Evolutionary conservation across 169 alveolate genomes (phyloP).

Genomic region (Theileria sp.): DNA sequence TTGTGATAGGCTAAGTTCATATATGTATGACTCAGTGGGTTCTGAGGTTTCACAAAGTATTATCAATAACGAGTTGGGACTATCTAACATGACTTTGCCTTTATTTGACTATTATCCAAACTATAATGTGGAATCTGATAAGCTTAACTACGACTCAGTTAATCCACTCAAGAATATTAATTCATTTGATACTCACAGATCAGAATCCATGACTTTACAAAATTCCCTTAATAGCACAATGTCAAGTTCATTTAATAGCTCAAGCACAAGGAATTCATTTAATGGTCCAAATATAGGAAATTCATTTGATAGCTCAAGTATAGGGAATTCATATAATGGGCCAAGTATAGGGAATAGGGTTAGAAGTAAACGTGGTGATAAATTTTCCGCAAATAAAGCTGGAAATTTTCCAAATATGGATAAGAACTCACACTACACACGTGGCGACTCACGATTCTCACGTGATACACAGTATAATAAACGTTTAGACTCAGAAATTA

Average conservation of each 20-base stretch:
- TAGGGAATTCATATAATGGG: no score
- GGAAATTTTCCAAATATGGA: not conserved
- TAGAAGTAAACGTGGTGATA: not conserved
- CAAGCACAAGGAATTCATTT: not conserved
- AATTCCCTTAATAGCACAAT: not conserved
- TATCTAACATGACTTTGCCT: not conserved
- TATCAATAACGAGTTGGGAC: slow-evolving; percentile 6
- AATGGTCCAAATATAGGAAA: no score
- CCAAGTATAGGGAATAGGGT: not conserved
- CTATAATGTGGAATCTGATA: slow-evolving; percentile 2
- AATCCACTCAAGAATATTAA: not conserved
- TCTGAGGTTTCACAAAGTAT: slow-evolving; percentile 13
- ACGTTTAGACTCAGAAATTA: not conserved
- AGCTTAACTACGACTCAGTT: not conserved
- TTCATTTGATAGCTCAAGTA: no score
- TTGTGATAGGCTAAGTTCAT: slow-evolving; percentile 10
- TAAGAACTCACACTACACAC: not conserved
- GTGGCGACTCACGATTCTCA: not conserved
- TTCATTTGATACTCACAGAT: not conserved
- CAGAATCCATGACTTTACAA: not conserved
- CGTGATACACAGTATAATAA: not conserved
- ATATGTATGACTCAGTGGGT: slow-evolving; percentile 11
- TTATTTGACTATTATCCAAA: slow-evolving; percentile 13
- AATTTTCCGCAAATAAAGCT: not conserved
- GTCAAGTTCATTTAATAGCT: not conserved